phyloP scores from a whole-genome alignment of 176 grass and related monocot species.

The Oryza punctata region DNA sequence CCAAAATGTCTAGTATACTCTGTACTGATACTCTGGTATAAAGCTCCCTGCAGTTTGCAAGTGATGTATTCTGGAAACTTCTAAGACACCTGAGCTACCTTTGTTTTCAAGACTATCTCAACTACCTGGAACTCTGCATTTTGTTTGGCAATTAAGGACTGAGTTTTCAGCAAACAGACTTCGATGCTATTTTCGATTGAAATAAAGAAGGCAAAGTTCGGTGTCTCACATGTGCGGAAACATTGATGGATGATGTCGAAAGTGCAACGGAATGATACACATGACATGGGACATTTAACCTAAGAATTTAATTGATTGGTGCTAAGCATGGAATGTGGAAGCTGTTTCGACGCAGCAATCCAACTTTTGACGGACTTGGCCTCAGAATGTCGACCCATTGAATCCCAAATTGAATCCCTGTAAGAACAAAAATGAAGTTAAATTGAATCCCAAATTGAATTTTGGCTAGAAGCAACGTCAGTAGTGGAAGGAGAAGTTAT shows the following conservation, averaged over 20 bases:
- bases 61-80: not conserved
- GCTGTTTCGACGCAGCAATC: slow-evolving; percentile 7
- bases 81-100: not conserved
- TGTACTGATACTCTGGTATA: too few species aligned
- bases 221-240: not conserved
- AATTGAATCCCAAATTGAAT: too few species aligned
- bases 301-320: slow-evolving; percentile 21
- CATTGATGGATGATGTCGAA: not conserved
- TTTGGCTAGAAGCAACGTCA: not conserved
- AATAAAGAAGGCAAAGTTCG: not conserved
- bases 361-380: not conserved
- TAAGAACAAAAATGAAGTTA: not conserved
- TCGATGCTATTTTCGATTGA: not conserved
- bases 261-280: not conserved
- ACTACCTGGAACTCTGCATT: not conserved
- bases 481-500: not conserved
- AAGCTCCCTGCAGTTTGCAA: not conserved
- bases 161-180: not conserved
- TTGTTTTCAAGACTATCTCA: not conserved
- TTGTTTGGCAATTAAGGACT: not conserved
- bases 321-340: not conserved
- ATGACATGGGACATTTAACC: not conserved
- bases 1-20: not conserved
- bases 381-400: slow-evolving; percentile 56
- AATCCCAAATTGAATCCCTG: slow-evolving; percentile 53